A percentile compares a stretch with the other conserved stretches of the same genome.
Conservation (phyloP, 352 stramenopile genomes). For the Pseudoperonospora humuli region DNA sequence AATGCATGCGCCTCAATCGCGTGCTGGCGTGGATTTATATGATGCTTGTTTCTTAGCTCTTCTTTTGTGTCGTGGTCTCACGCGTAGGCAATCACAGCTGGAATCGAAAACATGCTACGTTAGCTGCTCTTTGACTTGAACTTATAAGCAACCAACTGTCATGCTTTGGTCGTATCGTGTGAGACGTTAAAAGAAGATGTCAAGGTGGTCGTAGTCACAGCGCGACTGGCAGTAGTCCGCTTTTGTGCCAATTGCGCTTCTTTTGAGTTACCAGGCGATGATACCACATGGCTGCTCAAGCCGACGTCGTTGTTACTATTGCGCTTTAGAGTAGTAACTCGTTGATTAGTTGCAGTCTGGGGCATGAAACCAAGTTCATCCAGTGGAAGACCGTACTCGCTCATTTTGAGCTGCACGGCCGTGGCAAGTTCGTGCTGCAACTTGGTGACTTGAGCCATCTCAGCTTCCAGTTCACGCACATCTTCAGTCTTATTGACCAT, state of each 20-base stretch:
- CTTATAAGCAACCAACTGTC: conserved; percentile 2
- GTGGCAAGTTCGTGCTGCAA: conserved; percentile 78
- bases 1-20: background rate
- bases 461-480: conserved; percentile 75
- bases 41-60: background rate
- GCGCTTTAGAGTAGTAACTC: conserved; percentile 4
- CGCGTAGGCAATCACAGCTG: background rate
- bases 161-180: conserved; percentile 8
- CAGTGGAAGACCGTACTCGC: conserved; percentile 84
- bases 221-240: conserved; percentile 8
- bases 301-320: conserved; percentile 26
- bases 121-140: background rate
- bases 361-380: conserved; percentile 83
- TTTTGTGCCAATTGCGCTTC: conserved; percentile 12
- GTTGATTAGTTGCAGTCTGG: conserved; percentile 17
- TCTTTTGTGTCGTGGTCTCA: background rate
- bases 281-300: background rate
- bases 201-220: conserved; percentile 6
- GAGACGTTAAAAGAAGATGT: conserved; percentile 3
- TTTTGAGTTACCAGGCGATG: conserved; percentile 6
- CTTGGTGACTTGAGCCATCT: conserved; percentile 61
- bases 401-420: conserved; percentile 82
- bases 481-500: conserved; percentile 84
- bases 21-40: background rate
- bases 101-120: conserved; percentile 6